Evolutionary conservation across 2,329 filamentous ascomycete species (phyloP), one percentile per base, ranked within the genome.

Genomic region (Fusarium domesticum): DNA sequence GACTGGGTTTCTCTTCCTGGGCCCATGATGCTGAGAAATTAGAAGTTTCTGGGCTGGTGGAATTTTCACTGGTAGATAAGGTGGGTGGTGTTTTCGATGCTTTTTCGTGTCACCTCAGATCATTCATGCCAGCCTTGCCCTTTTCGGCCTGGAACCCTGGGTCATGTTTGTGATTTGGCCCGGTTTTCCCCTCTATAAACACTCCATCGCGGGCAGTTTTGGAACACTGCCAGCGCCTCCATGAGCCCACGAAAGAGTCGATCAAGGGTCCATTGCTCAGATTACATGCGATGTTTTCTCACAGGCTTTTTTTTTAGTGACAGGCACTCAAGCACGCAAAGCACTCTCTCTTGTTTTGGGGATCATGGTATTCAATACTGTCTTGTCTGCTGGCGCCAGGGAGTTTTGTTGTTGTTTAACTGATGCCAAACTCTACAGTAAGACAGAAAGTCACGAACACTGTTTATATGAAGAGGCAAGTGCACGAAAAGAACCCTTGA

Each of bases 271-370:
- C 57, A 60, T 60, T 49, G 42, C 31, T 38, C 43, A 45, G 45
- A 40, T 42, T 55, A 33, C 46, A 52, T 56, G 52, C 39, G 53
- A 47, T 59, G 57, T 53, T 55, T 50, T 25, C 49, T 44, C 45
- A 50, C 49, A 46, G 23, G 23, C 23, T 8, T 28, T 28, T 5
- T 28, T 12, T 8, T 28, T 28, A 8, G 23, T 28, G n/a, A n/a
- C n/a, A n/a, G n/a, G n/a, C n/a, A n/a, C n/a, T n/a, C n/a, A n/a
- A n/a, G n/a, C n/a, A n/a, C n/a, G n/a, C n/a, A n/a, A n/a, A n/a
- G n/a, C n/a, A n/a, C n/a, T n/a, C n/a, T n/a, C n/a, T n/a, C n/a
- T n/a, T n/a, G n/a, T n/a, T n/a, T n/a, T n/a, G n/a, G n/a, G n/a
- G n/a, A n/a, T n/a, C n/a, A n/a, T n/a, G n/a, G n/a, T n/a, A n/a